phyloP scores from a whole-genome alignment of 2,329 filamentous ascomycete genomes.

The Phyllosticta capitalensis region DNA sequence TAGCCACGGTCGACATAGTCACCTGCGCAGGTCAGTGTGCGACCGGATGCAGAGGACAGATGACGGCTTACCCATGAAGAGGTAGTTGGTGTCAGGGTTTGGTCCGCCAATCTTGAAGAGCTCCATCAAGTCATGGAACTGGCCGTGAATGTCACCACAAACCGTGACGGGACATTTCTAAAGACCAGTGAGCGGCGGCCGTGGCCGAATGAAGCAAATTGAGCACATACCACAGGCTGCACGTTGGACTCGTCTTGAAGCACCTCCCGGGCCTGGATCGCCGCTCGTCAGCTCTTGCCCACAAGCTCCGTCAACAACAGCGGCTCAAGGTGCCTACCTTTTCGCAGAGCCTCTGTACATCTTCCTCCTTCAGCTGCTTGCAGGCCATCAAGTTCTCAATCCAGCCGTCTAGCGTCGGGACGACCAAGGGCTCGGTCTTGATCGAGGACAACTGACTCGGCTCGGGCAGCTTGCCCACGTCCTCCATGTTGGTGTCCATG shows the following conservation, averaged over 20 bases:
- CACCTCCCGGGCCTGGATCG: constrained; percentile 75
- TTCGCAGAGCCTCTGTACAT: constrained; percentile 94
- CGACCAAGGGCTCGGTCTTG: constrained; percentile 73
- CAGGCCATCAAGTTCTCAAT: constrained; percentile 97
- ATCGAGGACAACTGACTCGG: constrained; percentile 59
- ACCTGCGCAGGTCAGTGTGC: constrained; percentile 43
- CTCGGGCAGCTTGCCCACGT: constrained; percentile 71
- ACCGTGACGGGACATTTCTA: constrained; percentile 95
- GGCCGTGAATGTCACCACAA: constrained; percentile 97
- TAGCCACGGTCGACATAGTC: constrained; percentile 98
- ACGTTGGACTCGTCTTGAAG: constrained; percentile 97
- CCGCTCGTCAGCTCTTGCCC: constrained; percentile 10
- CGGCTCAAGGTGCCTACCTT: constrained; percentile 51
- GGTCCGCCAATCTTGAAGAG: constrained; percentile 98
- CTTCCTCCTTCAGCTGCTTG: constrained; percentile 92
- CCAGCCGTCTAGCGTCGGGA: constrained; percentile 92
- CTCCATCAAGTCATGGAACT: constrained; percentile 99
- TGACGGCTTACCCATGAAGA: constrained; percentile 75
- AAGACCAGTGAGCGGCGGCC: neutral
- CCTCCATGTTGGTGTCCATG: constrained; percentile 99
- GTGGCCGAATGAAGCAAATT: neutral
- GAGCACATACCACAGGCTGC: constrained; percentile 76
- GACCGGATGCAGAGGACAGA: constrained; percentile 11
- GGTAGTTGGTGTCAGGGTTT: constrained; percentile 97
- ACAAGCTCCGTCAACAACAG: neutral